Percentiles rank a stretch among this genome's conserved stretches.
These are phyloP conservation scores for Aspergillus spinulosporus DNA, from an alignment of 2,329 filamentous ascomycete species.

Conservation along the genomic window DNA sequence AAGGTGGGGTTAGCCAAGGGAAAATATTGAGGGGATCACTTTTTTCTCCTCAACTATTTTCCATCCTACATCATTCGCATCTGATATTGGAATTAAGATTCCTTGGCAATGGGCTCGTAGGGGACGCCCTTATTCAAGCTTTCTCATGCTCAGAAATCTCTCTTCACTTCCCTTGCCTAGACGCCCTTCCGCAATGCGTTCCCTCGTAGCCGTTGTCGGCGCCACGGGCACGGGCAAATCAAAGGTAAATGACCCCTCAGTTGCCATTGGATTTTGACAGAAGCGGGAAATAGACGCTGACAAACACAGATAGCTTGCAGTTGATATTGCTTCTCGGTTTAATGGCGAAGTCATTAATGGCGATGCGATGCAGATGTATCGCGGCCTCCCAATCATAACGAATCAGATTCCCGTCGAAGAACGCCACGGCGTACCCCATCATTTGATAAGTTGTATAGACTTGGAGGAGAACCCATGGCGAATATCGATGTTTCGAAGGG, in stretches of 20 bases:
- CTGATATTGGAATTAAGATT: not conserved
- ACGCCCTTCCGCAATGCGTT: constrained; percentile 41
- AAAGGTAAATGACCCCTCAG: constrained; percentile 58
- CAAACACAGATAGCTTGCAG: constrained; percentile 66
- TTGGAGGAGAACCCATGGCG: constrained; percentile 79
- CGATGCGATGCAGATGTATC: constrained; percentile 97
- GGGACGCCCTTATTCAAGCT: not conserved
- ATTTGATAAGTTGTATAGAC: constrained; percentile 77
- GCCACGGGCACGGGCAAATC: constrained; percentile 94
- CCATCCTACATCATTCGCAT: not conserved
- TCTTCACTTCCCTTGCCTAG: constrained; percentile 23
- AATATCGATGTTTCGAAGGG: constrained; percentile 72
- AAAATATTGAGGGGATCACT: constrained; percentile 6
- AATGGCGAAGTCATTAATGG: constrained; percentile 95
- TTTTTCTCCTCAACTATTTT: constrained; percentile 2
- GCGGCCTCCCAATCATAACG: constrained; percentile 87
- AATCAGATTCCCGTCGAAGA: constrained; percentile 83
- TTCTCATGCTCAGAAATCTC: constrained; percentile 32
- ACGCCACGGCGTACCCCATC: constrained; percentile 77
- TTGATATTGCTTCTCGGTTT: constrained; percentile 78
- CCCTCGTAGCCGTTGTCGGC: constrained; percentile 79
- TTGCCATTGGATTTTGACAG: not conserved
- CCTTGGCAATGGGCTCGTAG: constrained; percentile 1
- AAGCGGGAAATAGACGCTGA: constrained; percentile 24
- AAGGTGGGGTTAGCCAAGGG: constrained; percentile 6